phyloP scores from a whole-genome alignment of 2,329 filamentous ascomycete species.

The Alternaria metachromatica region DNA sequence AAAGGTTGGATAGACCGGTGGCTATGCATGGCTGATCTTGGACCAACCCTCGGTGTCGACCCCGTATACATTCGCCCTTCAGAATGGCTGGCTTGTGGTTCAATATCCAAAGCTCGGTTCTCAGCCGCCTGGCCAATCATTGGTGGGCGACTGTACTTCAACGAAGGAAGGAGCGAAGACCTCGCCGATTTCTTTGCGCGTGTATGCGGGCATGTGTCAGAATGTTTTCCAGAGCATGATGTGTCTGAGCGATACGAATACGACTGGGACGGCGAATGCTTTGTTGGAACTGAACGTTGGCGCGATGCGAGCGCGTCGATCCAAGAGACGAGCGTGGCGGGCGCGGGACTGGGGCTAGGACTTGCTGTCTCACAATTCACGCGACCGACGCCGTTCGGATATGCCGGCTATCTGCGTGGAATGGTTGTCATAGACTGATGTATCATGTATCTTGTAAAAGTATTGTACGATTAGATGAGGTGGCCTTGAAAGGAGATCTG shows the following conservation, averaged over 20 bases:
- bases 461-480: not conserved
- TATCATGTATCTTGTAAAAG: not conserved
- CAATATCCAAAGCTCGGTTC: not conserved
- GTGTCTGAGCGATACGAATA: not conserved
- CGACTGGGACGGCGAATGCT: not conserved
- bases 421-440: constrained; percentile 9
- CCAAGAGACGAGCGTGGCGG: not conserved
- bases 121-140: constrained; percentile 1
- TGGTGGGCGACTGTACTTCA: not conserved
- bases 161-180: not conserved
- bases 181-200: not conserved
- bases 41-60: not conserved
- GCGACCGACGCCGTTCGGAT: not conserved
- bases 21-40: not conserved
- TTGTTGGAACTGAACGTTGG: not conserved
- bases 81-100: constrained; percentile 7
- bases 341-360: not conserved
- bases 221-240: not conserved
- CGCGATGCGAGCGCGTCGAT: not conserved
- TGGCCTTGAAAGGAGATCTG: not conserved
- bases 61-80: not conserved
- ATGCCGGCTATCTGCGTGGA: constrained; percentile 6
- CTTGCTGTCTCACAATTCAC: not conserved
- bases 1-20: not conserved
- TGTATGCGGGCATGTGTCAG: not conserved